Percentiles rank a stretch among this genome's conserved stretches.
These are phyloP conservation scores for Coemansia furcata DNA, from an alignment of 192 early-diverging fungal genomes.

Conservation along the genomic window DNA sequence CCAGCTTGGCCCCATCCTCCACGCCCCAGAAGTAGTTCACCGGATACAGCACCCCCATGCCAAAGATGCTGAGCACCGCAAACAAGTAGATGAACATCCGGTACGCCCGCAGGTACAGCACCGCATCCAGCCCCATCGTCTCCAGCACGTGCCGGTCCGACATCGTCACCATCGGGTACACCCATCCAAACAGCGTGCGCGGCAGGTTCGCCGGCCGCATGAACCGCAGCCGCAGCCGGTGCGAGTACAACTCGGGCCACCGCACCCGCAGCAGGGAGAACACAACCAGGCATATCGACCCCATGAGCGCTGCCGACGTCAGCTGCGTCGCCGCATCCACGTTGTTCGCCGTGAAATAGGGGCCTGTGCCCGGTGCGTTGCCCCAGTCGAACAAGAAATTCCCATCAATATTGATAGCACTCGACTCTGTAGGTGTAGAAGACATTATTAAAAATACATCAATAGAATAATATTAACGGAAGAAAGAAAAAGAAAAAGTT, in stretches of 20 bases:
- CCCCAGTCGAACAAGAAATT: constrained; percentile 46
- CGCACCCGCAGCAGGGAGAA: constrained; percentile 48
- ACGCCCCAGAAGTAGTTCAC: constrained; percentile 42
- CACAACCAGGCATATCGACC: constrained; percentile 26
- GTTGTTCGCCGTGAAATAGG: constrained; percentile 48
- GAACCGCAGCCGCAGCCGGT: constrained; percentile 46
- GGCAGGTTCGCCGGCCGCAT: constrained; percentile 51
- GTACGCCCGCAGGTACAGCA: constrained; percentile 48
- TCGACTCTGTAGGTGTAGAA: neutral
- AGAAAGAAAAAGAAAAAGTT: neutral
- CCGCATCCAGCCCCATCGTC: constrained; percentile 51
- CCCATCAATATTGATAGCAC: constrained; percentile 26
- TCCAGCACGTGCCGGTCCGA: constrained; percentile 52
- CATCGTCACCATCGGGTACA: constrained; percentile 47
- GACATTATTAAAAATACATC: neutral
- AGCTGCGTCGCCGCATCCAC: constrained; percentile 52
- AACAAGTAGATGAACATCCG: constrained; percentile 55
- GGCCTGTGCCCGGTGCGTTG: constrained; percentile 48
- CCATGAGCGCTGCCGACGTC: constrained; percentile 43
- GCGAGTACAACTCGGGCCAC: constrained; percentile 54
- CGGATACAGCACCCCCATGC: constrained; percentile 46
- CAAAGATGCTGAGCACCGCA: constrained; percentile 23
- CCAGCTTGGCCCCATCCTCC: neutral
- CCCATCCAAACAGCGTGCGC: constrained; percentile 48
- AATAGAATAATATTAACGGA: neutral